Conservation (phyloP, 768 basidiomycete species). For the Leccinellum rugosiceps region DNA sequence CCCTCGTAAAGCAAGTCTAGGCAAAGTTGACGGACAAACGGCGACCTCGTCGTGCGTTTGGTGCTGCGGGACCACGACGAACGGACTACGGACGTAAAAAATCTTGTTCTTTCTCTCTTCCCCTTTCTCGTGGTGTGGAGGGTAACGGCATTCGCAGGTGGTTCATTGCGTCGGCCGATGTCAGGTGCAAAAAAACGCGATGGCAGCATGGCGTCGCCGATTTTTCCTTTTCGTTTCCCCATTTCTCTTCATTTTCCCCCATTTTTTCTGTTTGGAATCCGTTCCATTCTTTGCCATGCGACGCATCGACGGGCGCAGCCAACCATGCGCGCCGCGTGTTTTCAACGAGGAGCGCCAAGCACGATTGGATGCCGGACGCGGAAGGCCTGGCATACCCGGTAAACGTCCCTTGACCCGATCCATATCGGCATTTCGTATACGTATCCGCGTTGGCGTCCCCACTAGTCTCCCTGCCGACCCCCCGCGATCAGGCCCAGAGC, state of each 20-base stretch:
- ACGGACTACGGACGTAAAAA: neutral
- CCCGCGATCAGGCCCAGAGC: neutral
- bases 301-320: neutral
- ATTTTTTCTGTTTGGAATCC: neutral
- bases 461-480: neutral
- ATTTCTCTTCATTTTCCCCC: neutral
- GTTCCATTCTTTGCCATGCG: neutral
- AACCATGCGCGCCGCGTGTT: conserved; percentile 16
- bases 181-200: neutral
- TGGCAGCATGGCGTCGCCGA: neutral
- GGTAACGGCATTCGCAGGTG: neutral
- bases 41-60: conserved; percentile 5
- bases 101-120: neutral
- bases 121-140: neutral
- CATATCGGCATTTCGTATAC: neutral
- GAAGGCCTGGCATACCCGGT: neutral
- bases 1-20: neutral
- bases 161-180: neutral
- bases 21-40: neutral
- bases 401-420: neutral
- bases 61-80: conserved; percentile 1
- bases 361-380: neutral
- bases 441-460: neutral
- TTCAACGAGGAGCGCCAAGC: conserved; percentile 22
- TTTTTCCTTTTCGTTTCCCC: neutral